Conservation (phyloP, 306 rosid species). For the Cucumis sativus region Cucumber_9930_V3 NC_026659.2:19784001-19784500, state of each 20-base stretch:
- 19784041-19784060: conserved; percentile 43
- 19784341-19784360: background rate
- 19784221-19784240: background rate
- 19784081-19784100: conserved; percentile 64
- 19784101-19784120: conserved; percentile 56
- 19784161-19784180: conserved; percentile 61
- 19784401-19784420: background rate
- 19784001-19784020: conserved; percentile 43
- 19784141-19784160: conserved; percentile 75
- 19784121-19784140: conserved; percentile 77
- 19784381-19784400: background rate
- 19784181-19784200: background rate
- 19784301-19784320: background rate
- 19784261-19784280: background rate
- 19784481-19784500: background rate
- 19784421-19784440: background rate
- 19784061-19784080: conserved; percentile 44
- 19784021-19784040: conserved; percentile 45
- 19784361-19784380: conserved; percentile 1
- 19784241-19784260: background rate
- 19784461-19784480: background rate
- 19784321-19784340: background rate
- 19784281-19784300: background rate
- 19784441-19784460: too few species aligned
- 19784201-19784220: background rate